Base-by-base conservation (phyloP, 116 monocot genomes). In the Papilionanthe hybrid region DNA sequence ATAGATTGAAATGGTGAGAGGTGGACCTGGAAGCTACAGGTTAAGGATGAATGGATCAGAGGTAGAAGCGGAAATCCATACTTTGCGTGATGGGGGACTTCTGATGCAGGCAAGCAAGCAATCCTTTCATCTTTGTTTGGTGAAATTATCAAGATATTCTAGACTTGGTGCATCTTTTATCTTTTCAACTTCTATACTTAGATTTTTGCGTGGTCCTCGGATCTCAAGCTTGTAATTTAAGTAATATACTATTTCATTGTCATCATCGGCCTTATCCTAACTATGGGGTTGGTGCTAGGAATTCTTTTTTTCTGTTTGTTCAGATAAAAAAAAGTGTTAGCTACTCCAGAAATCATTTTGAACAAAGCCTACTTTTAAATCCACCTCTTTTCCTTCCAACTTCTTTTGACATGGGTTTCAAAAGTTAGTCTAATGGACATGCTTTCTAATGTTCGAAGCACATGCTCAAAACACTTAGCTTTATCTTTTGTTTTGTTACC, bases 11-110 rank as follows among this genome's bases (percentile, higher is more conserved):
- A 90, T 93, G 90, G 87, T 93, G 50, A 95, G 95, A 78, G 90
- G 95, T 76, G 99, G 99, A 41, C 93, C 95, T 69, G 93, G 99
- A n/a, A 95, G 93, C 82, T 95, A 99, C 84, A 95, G 81, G 81
- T 75, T 99, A 76, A 95, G 63, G 79, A 91, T 92, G 95, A 99
- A 99, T 76, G 86, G 87, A 43, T 93, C 95, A 43, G 87, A 92
- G 77, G 77, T 93, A 49, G 99, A 95, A 85, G 90, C 99, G 48
- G 99, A 99, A 89, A 93, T 93, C 82, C 99, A 99, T 84, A 93
- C 93, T 42, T 77, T 95, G 66, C 91, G 95, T 48, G 99, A 99
- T 86, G 99, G 99, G 50, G 99, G 99, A 57, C 91, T 99, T 73
- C 67, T 99, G 76, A 95, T 99, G 99, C 99, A 98, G 94, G 98